phyloP scores from a whole-genome alignment of 2,329 filamentous ascomycete genomes.

The Clonostachys rosea region DNA sequence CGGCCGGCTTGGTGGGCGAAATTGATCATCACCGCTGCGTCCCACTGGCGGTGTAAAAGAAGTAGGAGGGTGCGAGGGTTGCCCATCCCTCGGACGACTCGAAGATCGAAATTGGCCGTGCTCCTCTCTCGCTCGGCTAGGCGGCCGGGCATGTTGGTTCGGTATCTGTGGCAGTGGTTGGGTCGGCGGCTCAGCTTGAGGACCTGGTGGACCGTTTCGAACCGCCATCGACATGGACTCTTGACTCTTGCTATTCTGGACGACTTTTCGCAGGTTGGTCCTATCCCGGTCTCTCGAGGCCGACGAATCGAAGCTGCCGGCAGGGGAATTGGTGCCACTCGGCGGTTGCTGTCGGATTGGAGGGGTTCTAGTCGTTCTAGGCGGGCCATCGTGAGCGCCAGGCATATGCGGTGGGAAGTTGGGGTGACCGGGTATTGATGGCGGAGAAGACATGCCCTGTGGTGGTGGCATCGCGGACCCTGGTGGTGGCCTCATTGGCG shows the following conservation, averaged over 20 bases:
- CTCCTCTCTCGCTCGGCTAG: neutral
- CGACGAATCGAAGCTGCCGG: conserved; percentile 45
- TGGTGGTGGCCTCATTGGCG: conserved; percentile 15
- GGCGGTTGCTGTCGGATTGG: conserved; percentile 22
- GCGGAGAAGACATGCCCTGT: neutral
- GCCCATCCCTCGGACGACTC: conserved; percentile 1
- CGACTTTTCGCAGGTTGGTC: conserved; percentile 39
- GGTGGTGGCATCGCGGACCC: conserved; percentile 7
- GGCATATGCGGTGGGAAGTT: conserved; percentile 3
- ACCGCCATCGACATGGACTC: conserved; percentile 41
- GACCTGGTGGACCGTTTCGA: neutral
- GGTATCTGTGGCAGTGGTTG: conserved; percentile 14
- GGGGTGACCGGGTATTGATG: conserved; percentile 6
- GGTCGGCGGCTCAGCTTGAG: conserved; percentile 6
- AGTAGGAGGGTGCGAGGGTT: neutral
- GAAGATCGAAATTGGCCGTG: neutral
- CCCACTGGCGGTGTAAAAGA: too few relatives aligned
- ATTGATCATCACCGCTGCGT: too few relatives aligned
- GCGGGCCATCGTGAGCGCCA: conserved; percentile 6
- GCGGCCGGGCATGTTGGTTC: conserved; percentile 1
- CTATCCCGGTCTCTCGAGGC: conserved; percentile 29
- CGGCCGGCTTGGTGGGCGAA: neutral
- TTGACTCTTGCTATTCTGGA: conserved; percentile 50
- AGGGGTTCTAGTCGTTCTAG: conserved; percentile 10
- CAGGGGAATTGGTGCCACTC: conserved; percentile 41